Percentiles rank a stretch among this genome's conserved stretches.
phyloP scores from a whole-genome alignment of 805 yeast species.

The Citeromyces matritensis region DNA sequence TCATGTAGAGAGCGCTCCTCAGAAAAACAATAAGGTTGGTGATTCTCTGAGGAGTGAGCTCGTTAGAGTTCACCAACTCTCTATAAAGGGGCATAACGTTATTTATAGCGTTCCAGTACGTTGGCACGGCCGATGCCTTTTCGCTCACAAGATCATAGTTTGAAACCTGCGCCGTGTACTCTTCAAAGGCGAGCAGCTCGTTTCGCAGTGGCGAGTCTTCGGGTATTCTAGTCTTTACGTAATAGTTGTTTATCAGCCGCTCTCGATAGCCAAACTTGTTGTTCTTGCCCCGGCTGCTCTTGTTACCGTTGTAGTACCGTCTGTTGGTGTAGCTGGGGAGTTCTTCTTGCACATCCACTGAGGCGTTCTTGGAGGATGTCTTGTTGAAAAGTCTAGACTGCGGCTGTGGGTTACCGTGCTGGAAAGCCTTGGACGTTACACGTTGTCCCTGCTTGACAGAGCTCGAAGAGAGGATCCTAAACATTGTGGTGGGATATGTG shows the following conservation, averaged over 20 bases:
- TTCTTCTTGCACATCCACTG: slow-evolving; percentile 9
- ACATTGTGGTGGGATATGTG: slow-evolving; percentile 6
- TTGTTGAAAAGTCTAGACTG: no score
- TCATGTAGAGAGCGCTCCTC: slow-evolving; percentile 40
- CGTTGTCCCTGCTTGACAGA: slow-evolving; percentile 17
- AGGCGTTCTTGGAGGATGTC: no score
- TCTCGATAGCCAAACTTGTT: slow-evolving; percentile 6
- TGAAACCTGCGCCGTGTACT: slow-evolving; percentile 21
- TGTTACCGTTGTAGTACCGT: slow-evolving; percentile 3
- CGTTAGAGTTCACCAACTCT: slow-evolving; percentile 28
- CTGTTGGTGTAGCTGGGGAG: slow-evolving; percentile 7
- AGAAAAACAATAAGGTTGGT: slow-evolving; percentile 33
- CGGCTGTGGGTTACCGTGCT: slow-evolving; percentile 11
- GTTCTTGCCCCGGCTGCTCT: slow-evolving; percentile 3
- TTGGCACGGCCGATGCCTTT: slow-evolving; percentile 20
- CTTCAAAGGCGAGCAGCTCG: slow-evolving; percentile 36
- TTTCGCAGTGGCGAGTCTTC: slow-evolving; percentile 31
- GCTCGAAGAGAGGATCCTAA: slow-evolving; percentile 13
- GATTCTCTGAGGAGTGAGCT: slow-evolving; percentile 27
- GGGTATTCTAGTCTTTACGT: no score
- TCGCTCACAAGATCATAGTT: slow-evolving; percentile 21
- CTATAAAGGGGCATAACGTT: slow-evolving; percentile 34
- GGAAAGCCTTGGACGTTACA: slow-evolving; percentile 15
- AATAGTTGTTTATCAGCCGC: no score
- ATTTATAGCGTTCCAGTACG: slow-evolving; percentile 37